These are phyloP conservation scores for Xerocomus potaroensis DNA, from an alignment of 768 basidiomycete genomes.

Conservation along the genomic window DNA sequence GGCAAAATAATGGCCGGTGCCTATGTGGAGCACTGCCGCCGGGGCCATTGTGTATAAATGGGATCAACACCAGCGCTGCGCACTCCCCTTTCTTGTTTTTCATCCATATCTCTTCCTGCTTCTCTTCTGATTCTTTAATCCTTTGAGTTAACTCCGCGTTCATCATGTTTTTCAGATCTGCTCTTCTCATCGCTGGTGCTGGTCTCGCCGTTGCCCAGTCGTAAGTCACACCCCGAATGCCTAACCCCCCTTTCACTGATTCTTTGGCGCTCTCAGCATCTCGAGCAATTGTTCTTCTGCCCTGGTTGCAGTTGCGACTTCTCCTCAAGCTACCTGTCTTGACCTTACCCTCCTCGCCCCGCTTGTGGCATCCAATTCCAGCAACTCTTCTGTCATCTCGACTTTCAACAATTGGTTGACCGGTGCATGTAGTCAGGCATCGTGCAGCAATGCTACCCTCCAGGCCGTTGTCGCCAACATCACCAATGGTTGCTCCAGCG, in stretches of 20 bases:
- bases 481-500: conserved; percentile 46
- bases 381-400: conserved; percentile 32
- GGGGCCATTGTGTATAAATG: conserved; percentile 14
- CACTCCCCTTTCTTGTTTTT: conserved; percentile 2
- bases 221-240: conserved; percentile 28
- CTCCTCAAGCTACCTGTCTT: conserved; percentile 36
- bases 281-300: conserved; percentile 42
- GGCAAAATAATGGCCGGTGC: no score
- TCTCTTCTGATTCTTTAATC: background rate
- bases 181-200: conserved; percentile 30
- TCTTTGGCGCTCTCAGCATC: background rate
- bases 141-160: background rate
- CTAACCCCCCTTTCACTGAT: background rate
- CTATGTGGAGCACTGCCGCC: background rate
- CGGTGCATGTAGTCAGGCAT: conserved; percentile 45
- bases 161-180: conserved; percentile 25
- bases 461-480: conserved; percentile 50
- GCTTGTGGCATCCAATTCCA: conserved; percentile 23
- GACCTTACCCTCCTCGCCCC: conserved; percentile 33
- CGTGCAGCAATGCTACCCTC: conserved; percentile 61
- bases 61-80: conserved; percentile 3
- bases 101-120: background rate
- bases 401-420: conserved; percentile 59
- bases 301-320: conserved; percentile 40
- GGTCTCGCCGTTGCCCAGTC: conserved; percentile 41